Evolutionary conservation across 208 protist genomes (phyloP), one percentile per base, ranked within the genome.

Genomic region (Leishmania lainsoni): DNA sequence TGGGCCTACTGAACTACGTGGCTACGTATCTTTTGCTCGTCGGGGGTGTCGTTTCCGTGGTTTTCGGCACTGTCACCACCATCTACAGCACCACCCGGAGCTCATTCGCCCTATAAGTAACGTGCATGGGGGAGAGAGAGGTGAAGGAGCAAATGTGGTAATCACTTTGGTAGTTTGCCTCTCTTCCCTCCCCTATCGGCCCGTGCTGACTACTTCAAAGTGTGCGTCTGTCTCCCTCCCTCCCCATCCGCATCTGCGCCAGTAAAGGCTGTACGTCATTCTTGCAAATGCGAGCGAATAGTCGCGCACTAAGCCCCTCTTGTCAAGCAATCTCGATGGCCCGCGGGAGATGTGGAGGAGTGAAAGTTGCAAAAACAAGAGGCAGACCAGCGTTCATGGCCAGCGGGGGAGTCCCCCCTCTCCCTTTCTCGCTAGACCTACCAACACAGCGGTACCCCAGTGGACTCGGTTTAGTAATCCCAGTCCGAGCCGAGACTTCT

Each of bases 1-100:
- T 89, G 3, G 88, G 86, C 29, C 84, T 74, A 75, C 61, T 92
- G 26, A 81, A 86, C 56, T 92, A 90, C 81, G 39, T 80, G 49
- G 83, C 81, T 42, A 93, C 91, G 20, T 83, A 92, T 70, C 72
- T 91, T n/a, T 80, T 87, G 48, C 72, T 93, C 26, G 66, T 95
- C 71, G 81, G 73, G 26, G 89, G 89, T 32, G 83, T 89, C 26
- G 78, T 91, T 51, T 88, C 75, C 4, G 83, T 87, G 12, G 78
- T 87, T 22, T 91, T 87, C 51, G 85, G 88, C 70, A 91, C 86
- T 32, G 72, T 59, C 54, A 81, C 81, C 51, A 86, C 79, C 73
- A 89, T 89, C 79, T 91, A 91, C 86, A 81, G 81, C 74, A 86
- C 78, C n/a, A 76, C 84, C 26, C 42, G 63, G 29, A 80, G 80